A percentile compares a stretch with the other conserved stretches of the same genome.
Conservation (phyloP, 495 filamentous ascomycete genomes). For the Hypoxylon fuscum region DNA sequence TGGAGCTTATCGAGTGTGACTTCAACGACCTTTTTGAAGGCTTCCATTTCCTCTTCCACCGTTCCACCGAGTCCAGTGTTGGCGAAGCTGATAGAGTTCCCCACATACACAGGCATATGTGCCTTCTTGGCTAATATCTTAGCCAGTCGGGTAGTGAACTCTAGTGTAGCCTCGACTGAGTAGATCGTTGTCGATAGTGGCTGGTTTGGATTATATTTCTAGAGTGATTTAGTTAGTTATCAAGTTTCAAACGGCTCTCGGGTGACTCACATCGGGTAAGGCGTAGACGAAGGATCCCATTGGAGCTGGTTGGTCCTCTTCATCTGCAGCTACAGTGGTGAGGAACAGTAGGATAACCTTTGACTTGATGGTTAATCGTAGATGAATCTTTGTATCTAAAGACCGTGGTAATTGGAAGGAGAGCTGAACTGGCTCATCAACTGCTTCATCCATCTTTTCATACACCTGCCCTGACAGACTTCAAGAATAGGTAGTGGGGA, state of each 20-base stretch:
- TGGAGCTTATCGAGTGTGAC: conserved; percentile 69
- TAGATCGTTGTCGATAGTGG: conserved; percentile 83
- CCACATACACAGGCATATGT: conserved; percentile 80
- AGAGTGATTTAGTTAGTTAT: conserved; percentile 14
- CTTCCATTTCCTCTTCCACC: conserved; percentile 96
- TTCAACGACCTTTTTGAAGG: conserved; percentile 74
- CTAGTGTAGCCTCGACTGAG: conserved; percentile 74
- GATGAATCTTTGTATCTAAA: conserved; percentile 78
- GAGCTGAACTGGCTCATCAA: conserved; percentile 63
- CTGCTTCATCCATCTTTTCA: conserved; percentile 34
- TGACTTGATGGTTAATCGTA: conserved; percentile 74
- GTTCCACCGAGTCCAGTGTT: conserved; percentile 74
- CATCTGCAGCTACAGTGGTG: conserved; percentile 72
- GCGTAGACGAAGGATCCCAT: conserved; percentile 92
- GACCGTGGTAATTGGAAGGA: conserved; percentile 81
- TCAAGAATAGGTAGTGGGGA: neutral
- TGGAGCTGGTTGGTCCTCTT: conserved; percentile 58
- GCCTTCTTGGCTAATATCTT: conserved; percentile 80
- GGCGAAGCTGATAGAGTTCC: conserved; percentile 75
- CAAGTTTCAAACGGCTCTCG: neutral
- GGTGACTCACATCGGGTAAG: conserved; percentile 77
- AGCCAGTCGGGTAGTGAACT: conserved; percentile 85
- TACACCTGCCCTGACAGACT: neutral
- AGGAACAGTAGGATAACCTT: conserved; percentile 79
- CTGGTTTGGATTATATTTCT: conserved; percentile 66